phyloP scores from a whole-genome alignment of 1,284 basidiomycete genomes.

The Ganoderma meredithae region DNA sequence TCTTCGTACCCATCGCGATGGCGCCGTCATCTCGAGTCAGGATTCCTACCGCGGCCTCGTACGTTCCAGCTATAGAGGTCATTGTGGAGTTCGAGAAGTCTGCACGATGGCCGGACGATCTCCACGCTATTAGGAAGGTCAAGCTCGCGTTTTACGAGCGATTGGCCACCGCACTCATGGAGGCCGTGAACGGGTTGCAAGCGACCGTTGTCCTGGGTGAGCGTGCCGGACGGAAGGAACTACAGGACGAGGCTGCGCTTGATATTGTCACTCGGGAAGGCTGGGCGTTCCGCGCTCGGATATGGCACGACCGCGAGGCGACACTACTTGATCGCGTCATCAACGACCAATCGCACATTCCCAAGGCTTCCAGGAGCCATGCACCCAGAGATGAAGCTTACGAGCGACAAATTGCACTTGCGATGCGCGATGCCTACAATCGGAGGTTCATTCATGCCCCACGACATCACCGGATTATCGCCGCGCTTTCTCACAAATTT shows the following conservation, averaged over 20 bases:
- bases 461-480: conserved; percentile 86
- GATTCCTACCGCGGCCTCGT: conserved; percentile 66
- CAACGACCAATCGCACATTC: conserved; percentile 48
- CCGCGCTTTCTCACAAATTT: conserved; percentile 82
- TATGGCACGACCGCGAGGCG: conserved; percentile 90
- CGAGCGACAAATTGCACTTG: conserved; percentile 62
- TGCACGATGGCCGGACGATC: conserved; percentile 94
- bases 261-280: conserved; percentile 86
- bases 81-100: conserved; percentile 92
- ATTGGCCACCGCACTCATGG: conserved; percentile 71
- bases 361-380: conserved; percentile 48
- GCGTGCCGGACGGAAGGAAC: conserved; percentile 55
- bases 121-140: conserved; percentile 92
- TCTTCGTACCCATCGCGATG: conserved; percentile 76
- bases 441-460: conserved; percentile 82
- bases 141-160: conserved; percentile 94
- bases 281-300: conserved; percentile 86
- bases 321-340: conserved; percentile 80
- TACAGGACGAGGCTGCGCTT: conserved; percentile 76
- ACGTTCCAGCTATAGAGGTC: conserved; percentile 75
- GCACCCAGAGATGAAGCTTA: conserved; percentile 46
- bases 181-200: conserved; percentile 55
- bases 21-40: conserved; percentile 51
- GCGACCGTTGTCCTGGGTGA: conserved; percentile 68
- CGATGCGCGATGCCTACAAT: conserved; percentile 72